Base-by-base conservation (phyloP, 2,329 filamentous ascomycete genomes). In the Drechslerella stenobrocha region DNA sequence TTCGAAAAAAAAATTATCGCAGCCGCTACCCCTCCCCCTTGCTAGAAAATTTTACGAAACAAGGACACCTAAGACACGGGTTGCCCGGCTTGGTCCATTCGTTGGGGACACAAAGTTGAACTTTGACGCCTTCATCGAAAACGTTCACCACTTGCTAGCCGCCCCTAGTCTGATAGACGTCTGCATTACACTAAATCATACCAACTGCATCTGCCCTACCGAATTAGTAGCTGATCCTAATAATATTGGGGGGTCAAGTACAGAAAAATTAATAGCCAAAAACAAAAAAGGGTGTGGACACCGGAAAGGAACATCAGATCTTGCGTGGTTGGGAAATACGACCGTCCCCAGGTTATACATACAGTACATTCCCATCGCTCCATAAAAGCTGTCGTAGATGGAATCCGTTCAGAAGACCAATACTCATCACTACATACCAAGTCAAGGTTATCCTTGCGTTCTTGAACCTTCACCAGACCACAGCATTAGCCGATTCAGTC, bases 361-460 rank as follows among this genome's bases (percentile, higher is more conserved):
- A 53, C 63, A 67, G 50, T 67, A 67, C 50, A 58, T 58, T 53
- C 63, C 63, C 28, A 67, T 58, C 45, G 22, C 44, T 60, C 51
- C 48, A 48, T 52, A 37, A 58, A 55, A 58, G 48, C 13, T 59
- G 35, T 66, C 44, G 30, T 60, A 53, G 55, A 67, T 67, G 63
- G 63, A 67, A 67, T 56, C 55, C 47, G 46, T 67, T 60, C 63
- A 67, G 45, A 67, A 67, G 50, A 34, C 55, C 63, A 55, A 67
- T 67, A 67, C 63, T 67, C 63, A 67, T 67, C 63, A 67, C 63
- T 67, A 67, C 55, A 59, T 67, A 48, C 44, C 55, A 60, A 67
- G 55, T 60, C 63, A 67, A 67, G 63, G 63, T 46, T 67, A 67
- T 52, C 63, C 63, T 67, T 67, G 63, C 55, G 55, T 67, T 51